Conservation (phyloP, 139 green algal genomes). For the Trebouxia sp. region DNA sequence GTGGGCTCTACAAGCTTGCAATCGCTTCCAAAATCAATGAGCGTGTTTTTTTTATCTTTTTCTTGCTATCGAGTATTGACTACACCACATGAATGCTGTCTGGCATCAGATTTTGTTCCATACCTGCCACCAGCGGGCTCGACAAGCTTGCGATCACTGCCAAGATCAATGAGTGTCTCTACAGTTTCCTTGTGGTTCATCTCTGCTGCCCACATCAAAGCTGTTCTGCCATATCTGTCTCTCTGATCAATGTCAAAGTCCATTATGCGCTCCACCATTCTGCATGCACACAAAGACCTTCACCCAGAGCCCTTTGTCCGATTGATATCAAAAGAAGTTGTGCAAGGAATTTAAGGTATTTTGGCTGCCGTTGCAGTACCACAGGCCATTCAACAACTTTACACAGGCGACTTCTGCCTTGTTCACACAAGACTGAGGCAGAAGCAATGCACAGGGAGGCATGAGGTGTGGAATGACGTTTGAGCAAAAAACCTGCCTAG, state of each 20-base stretch:
- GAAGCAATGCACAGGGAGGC: not conserved
- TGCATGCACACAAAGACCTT: not conserved
- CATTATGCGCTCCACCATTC: conserved; percentile 23
- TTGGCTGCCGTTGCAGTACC: not conserved
- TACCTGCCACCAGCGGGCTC: not conserved
- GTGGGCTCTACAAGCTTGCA: too few species aligned
- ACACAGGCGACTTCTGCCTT: not conserved
- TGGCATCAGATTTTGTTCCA: not conserved
- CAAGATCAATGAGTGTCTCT: conserved; percentile 28
- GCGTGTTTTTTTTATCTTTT: too few species aligned
- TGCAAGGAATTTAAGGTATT: not conserved
- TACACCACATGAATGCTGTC: not conserved
- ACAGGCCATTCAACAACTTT: not conserved
- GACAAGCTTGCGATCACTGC: not conserved
- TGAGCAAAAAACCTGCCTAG: not conserved
- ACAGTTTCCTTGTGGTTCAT: not conserved
- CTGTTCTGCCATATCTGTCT: conserved; percentile 25
- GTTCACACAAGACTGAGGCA: not conserved
- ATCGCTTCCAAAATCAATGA: too few species aligned
- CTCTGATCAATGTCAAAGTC: conserved; percentile 31
- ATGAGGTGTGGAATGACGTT: not conserved
- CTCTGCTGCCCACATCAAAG: conserved; percentile 33
- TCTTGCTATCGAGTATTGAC: too few species aligned
- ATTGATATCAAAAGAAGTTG: too few species aligned
- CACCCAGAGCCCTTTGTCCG: not conserved